Evolutionary conservation across 106 monocot genomes (phyloP).

Genomic region (Chionographis japonica): DNA sequence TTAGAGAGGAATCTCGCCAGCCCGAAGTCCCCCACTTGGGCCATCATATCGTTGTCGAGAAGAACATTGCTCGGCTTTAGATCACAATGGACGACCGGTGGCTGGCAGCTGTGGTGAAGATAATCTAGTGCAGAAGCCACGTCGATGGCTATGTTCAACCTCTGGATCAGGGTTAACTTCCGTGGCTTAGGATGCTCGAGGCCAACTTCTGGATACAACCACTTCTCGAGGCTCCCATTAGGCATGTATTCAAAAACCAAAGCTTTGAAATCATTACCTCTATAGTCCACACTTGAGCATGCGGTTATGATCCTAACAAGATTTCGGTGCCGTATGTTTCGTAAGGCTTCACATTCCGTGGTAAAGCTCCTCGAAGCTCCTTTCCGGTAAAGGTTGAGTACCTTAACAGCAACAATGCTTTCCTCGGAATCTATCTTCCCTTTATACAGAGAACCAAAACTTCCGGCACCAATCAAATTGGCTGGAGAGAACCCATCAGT

Average conservation of each 20-base stretch:
- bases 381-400: constrained; percentile 18
- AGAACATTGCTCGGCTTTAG: constrained; percentile 38
- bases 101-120: constrained; percentile 16
- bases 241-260: constrained; percentile 21
- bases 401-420: constrained; percentile 19
- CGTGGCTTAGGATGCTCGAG: neutral
- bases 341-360: constrained; percentile 3
- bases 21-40: no score
- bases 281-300: constrained; percentile 24
- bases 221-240: constrained; percentile 15
- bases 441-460: constrained; percentile 23
- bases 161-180: neutral
- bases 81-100: constrained; percentile 26
- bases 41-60: constrained; percentile 1
- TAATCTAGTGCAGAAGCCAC: constrained; percentile 26
- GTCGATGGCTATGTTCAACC: constrained; percentile 19
- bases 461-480: constrained; percentile 15
- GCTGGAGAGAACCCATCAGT: constrained; percentile 16
- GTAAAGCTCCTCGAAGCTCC: constrained; percentile 24
- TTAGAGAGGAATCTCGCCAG: no score
- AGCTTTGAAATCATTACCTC: constrained; percentile 31
- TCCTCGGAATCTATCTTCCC: neutral
- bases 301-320: constrained; percentile 19
- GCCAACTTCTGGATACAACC: constrained; percentile 15
- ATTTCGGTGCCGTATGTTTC: constrained; percentile 19